Evolutionary conservation across 1,284 basidiomycete species (phyloP), one percentile per base, ranked within the genome.

Genomic region (Testicularia cyperi): DNA sequence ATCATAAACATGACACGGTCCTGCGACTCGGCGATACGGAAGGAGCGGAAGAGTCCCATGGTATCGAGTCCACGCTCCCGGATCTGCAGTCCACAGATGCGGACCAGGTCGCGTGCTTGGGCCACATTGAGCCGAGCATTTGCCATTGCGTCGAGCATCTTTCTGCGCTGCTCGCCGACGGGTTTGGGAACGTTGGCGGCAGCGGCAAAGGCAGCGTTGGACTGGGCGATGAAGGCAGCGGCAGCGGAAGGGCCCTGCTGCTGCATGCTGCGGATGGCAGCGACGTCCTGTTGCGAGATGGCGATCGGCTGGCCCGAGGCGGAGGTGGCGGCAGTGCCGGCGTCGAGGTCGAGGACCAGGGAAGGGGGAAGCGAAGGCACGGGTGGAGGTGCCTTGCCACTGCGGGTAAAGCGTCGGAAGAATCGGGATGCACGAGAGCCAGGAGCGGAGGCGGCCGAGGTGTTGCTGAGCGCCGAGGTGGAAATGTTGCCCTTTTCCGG

Each of bases 61-160:
- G 62, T 72, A 23, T 65, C 69, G 15, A 72, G 49, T 3, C 69
- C 69, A 10, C 65, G 37, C 26, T 55, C 45, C 36, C 56, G 45
- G 22, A 68, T 61, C 5, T 68, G 60, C 18, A 46, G 16, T 0
- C 47, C 52, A 23, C 61, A 68, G 40, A 65, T 44, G 20, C 54
- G 47, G 14, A 62, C 35, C 23, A 68, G 34, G 18, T 51, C 55
- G 14, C 52, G 28, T 0, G 44, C 36, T 30, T 57, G 46, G 0
- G 16, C 7, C 5, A 64, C 51, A 18, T 56, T 30, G 16, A 68
- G 43, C 5, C 54, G 47, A 1, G 61, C 65, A 19, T 65, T 65
- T 3, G 46, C 31, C 13, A 68, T 33, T 6, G 55, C 52, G 4
- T 68, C 61, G 27, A 68, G 35, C 45, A 49, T 57, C 18, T 44